Evolutionary conservation across 2,329 filamentous ascomycete species (phyloP), one percentile per base, ranked within the genome.

Genomic region (Teratosphaeria nubilosa): DNA sequence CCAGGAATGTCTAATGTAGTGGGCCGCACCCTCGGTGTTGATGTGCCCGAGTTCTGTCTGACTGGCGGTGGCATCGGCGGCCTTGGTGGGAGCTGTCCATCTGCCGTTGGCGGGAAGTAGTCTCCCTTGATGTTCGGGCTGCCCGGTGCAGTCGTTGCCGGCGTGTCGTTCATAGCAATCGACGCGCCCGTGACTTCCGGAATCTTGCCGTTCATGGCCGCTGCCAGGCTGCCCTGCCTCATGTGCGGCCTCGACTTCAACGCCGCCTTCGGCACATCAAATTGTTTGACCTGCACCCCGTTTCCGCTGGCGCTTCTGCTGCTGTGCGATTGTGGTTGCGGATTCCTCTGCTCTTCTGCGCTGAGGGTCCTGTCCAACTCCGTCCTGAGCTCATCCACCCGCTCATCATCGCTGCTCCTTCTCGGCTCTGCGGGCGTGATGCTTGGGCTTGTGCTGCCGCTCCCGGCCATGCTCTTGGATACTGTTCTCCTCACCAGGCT

Each of bases 1-100:
- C 94, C 94, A 58, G 94, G 94, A 60, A 99, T 96, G 73, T 96
- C 95, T 68, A 97, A 85, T 14, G 94, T 96, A 16, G 94, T 97
- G 10, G 94, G 91, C 73, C 95, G 90, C 54, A 90, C 82, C 63
- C 88, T 82, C 30, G 91, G 91, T 5, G 91, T 95, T 27, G 86
- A 85, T 55, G 80, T 81, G 59, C 87, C 87, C 11, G 90, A 94
- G 67, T 86, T 88, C 69, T 88, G 86, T 69, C 87, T 78, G 60
- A 86, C 73, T 1, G 87, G 85, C 54, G 82, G 82, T 66, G 87
- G 90, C 66, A 70, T 63, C 5, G 20, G 30, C 3, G 37, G 53
- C 37, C 37, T 55, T 20, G 53, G 27, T 16, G 37, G 22, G 13
- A 31, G 25, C 13, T 53, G 51, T 10, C n/a, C 41, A 4, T 53